Evolutionary conservation across 139 green algal species (phyloP).

Genomic region (Chlorella sorokiniana): DNA sequence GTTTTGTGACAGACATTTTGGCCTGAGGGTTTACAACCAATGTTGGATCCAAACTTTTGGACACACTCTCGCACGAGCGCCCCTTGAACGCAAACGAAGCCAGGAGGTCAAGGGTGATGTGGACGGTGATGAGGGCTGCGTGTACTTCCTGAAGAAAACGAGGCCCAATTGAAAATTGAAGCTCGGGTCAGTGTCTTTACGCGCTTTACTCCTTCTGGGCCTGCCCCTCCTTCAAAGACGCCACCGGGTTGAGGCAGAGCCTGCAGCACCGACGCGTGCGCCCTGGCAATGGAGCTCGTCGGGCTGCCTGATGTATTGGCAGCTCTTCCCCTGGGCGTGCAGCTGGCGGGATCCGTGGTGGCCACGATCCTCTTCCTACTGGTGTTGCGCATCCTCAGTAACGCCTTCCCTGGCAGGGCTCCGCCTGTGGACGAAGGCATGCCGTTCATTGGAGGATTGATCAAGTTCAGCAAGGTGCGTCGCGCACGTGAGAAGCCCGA

Average conservation of each 20-base stretch:
- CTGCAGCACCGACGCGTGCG: background rate
- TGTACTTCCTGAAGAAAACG: too few species aligned
- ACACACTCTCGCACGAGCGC: too few species aligned
- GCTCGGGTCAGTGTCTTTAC: too few species aligned
- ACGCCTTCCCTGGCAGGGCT: conserved; percentile 39
- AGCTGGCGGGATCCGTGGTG: conserved; percentile 6
- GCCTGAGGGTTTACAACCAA: background rate
- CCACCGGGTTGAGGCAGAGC: background rate
- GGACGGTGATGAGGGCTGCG: too few species aligned
- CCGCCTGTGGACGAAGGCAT: conserved; percentile 87
- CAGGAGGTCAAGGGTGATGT: too few species aligned
- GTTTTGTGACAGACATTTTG: too few species aligned
- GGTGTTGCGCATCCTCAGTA: conserved; percentile 42
- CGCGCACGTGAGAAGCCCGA: background rate
- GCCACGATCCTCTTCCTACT: conserved; percentile 46
- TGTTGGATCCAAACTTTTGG: background rate
- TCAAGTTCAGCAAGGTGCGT: conserved; percentile 89
- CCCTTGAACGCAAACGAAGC: too few species aligned
- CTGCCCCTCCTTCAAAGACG: too few species aligned
- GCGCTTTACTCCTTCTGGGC: too few species aligned
- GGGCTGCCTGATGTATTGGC: background rate
- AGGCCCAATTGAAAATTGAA: too few species aligned
- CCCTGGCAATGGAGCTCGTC: background rate
- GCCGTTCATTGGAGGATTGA: conserved; percentile 91
- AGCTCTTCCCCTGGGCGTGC: conserved; percentile 23